Base-by-base conservation (phyloP, 2,329 filamentous ascomycete genomes). In the Claviceps sp. region DNA sequence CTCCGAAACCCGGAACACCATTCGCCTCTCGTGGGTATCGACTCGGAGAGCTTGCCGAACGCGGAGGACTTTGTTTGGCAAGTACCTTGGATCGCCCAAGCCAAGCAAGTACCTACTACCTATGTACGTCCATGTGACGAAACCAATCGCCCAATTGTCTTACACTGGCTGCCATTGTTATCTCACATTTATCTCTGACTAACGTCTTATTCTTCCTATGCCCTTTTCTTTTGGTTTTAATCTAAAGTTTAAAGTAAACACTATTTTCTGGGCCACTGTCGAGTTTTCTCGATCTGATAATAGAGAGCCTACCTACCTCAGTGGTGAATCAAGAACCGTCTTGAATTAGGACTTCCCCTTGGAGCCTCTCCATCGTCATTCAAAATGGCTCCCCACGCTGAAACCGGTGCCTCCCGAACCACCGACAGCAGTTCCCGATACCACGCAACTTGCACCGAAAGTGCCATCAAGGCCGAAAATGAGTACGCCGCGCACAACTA, bases 401-500 rank as follows among this genome's bases (percentile, higher is more conserved):
- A 78, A 62, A 66, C 61, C 61, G 59, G 59, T 41, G n/a, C 37
- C 53, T 58, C 61, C 52, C 54, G 62, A 58, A 54, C 58, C 53
- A 58, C 60, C 54, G 57, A 54, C 55, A 51, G 54, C 53, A 55
- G 57, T 56, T 69, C 72, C 48, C 72, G 72, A 59, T 81, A 77
- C 73, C 93, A 96, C 72, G 78, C 89, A 52, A 67, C 86, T 20
- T 89, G 91, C 26, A 90, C 89, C 44, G 73, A 82, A 53, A 75
- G 78, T 60, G 91, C 93, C 61, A 94, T 96, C 67, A 72, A 82
- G 50, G 73, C 82, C 50, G 93, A 98, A 73, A 76, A 87, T 63
- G 75, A 87, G 65, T 91, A 81, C 68, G 93, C 93, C 48, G 93
- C 93, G 48, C 93, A 98, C 80, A 98, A 98, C 76, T 98, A 98